phyloP scores from a whole-genome alignment of 2,329 filamentous ascomycete species.

The Xylariaceae sp. region DNA sequence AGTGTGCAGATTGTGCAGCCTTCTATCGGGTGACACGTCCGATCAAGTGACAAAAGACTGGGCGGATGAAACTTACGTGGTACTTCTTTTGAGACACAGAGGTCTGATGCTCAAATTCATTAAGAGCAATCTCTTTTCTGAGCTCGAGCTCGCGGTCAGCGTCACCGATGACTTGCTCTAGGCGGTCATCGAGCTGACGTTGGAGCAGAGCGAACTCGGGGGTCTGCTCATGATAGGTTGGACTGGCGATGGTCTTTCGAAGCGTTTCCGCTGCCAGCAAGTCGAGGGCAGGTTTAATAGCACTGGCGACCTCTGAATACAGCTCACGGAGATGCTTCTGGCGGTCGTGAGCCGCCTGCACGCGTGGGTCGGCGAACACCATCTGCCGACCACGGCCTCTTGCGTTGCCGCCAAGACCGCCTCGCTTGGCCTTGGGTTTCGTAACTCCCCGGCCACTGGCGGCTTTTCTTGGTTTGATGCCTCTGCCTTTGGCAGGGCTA shows the following conservation, averaged over 20 bases:
- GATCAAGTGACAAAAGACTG: slow-evolving; percentile 5
- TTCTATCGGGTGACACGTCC: slow-evolving; percentile 3
- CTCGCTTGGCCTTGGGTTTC: slow-evolving; percentile 27
- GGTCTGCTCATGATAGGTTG: slow-evolving; percentile 47
- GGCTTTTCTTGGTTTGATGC: slow-evolving; percentile 20
- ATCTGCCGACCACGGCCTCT: slow-evolving; percentile 46
- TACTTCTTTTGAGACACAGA: slow-evolving; percentile 38
- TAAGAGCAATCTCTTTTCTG: slow-evolving; percentile 31
- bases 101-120: slow-evolving; percentile 33
- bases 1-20: slow-evolving; percentile 19
- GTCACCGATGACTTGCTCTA: slow-evolving; percentile 28
- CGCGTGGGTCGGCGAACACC: slow-evolving; percentile 48
- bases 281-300: slow-evolving; percentile 59
- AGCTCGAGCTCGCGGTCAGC: slow-evolving; percentile 32
- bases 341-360: slow-evolving; percentile 56
- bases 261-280: slow-evolving; percentile 59
- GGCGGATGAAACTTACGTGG: slow-evolving; percentile 34
- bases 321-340: slow-evolving; percentile 61
- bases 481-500: slow-evolving; percentile 31
- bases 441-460: slow-evolving; percentile 20
- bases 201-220: slow-evolving; percentile 49
- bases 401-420: slow-evolving; percentile 33
- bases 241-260: slow-evolving; percentile 49
- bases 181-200: slow-evolving; percentile 45
- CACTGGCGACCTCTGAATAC: slow-evolving; percentile 57